A percentile compares a stretch with the other conserved stretches of the same genome.
These are phyloP conservation scores for Ilyonectria sp. DNA, from an alignment of 2,329 filamentous ascomycete species.

Conservation along the genomic window DNA sequence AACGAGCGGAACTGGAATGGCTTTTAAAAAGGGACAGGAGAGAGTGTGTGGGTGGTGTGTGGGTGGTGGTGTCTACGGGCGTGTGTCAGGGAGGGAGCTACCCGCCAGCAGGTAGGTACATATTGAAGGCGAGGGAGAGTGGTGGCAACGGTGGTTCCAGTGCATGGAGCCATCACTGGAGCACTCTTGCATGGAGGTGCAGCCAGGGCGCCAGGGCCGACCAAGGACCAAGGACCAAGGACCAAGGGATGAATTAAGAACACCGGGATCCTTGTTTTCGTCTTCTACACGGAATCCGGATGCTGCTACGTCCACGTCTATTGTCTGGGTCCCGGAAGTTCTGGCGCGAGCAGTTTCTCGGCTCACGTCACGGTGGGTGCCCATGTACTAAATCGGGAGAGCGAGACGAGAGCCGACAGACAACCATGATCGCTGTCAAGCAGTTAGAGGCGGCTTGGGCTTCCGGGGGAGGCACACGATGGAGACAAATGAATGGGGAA, in stretches of 20 bases:
- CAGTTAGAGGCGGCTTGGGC: constrained; percentile 20
- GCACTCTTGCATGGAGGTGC: constrained; percentile 1
- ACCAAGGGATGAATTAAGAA: constrained; percentile 6
- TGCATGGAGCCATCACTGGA: constrained; percentile 26
- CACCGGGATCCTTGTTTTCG: constrained; percentile 7
- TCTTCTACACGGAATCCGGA: constrained; percentile 14
- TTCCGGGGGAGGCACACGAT: constrained; percentile 5
- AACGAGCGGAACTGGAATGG: constrained; percentile 43
- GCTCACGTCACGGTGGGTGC: constrained; percentile 34
- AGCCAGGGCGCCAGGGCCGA: constrained; percentile 7
- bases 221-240: not conserved
- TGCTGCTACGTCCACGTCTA: constrained; percentile 24
- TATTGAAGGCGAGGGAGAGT: constrained; percentile 5
- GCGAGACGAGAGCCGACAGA: constrained; percentile 3
- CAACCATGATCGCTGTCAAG: too few species aligned
- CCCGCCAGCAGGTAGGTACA: not conserved
- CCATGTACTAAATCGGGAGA: constrained; percentile 26
- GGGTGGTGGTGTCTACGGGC: not conserved
- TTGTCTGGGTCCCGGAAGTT: not conserved
- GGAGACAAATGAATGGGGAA: constrained; percentile 27
- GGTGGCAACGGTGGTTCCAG: constrained; percentile 22
- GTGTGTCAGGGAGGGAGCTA: constrained; percentile 4
- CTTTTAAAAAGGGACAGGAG: constrained; percentile 37
- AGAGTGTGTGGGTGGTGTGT: constrained; percentile 2
- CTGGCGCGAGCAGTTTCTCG: not conserved